Conservation (phyloP, 495 filamentous ascomycete species). For the Penicillium turbatum region DNA sequence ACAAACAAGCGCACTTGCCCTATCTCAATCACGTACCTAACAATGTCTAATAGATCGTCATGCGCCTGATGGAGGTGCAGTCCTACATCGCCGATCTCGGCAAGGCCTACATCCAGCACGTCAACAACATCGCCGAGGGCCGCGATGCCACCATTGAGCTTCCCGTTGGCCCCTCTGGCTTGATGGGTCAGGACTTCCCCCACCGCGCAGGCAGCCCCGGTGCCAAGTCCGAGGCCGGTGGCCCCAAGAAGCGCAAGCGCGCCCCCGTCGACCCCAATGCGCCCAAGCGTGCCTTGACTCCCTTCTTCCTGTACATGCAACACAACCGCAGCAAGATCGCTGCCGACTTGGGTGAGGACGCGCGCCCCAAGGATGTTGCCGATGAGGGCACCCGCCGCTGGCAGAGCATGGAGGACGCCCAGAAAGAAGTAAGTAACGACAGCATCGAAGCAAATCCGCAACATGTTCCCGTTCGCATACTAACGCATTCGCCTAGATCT, state of each 20-base stretch:
- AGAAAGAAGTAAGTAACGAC: slow-evolving; percentile 69
- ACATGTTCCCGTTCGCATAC: background rate
- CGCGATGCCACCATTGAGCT: slow-evolving; percentile 50
- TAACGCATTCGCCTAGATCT: slow-evolving; percentile 45
- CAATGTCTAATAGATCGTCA: slow-evolving; percentile 56
- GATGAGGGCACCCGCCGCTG: slow-evolving; percentile 80
- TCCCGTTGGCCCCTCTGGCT: slow-evolving; percentile 45
- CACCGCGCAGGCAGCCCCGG: slow-evolving; percentile 39
- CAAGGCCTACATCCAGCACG: slow-evolving; percentile 76
- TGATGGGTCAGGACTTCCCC: slow-evolving; percentile 41
- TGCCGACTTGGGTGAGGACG: slow-evolving; percentile 63
- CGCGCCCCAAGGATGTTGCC: slow-evolving; percentile 72
- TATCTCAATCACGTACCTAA: slow-evolving; percentile 10
- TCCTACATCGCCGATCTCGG: slow-evolving; percentile 68
- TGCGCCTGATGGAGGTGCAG: slow-evolving; percentile 67
- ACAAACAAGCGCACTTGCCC: background rate
- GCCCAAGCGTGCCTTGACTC: slow-evolving; percentile 87
- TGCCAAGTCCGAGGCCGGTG: slow-evolving; percentile 48
- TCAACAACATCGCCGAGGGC: slow-evolving; percentile 69
- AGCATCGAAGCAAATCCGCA: background rate
- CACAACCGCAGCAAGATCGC: slow-evolving; percentile 73
- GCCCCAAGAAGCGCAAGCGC: slow-evolving; percentile 82
- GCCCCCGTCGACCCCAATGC: slow-evolving; percentile 82
- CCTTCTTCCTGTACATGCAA: slow-evolving; percentile 91
- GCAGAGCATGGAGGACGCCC: slow-evolving; percentile 63